Percentiles rank a stretch among this genome's conserved stretches.
Evolutionary conservation across 345 rosid genomes (phyloP).

Genomic region (Aegle marmelos): DNA sequence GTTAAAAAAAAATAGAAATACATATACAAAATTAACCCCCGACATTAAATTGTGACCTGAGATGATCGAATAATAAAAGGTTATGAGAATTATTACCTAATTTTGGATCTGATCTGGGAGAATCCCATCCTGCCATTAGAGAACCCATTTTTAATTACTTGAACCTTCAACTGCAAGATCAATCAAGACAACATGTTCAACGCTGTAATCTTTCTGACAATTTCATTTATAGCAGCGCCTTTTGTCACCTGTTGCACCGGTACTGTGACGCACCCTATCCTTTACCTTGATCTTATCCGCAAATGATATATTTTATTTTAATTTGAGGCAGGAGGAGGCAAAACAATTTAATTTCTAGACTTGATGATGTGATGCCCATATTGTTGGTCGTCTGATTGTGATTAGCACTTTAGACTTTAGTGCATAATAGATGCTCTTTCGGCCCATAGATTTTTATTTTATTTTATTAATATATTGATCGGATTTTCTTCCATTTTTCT

Average conservation of each 20-base stretch:
- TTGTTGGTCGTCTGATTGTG: not conserved
- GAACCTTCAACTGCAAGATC: not conserved
- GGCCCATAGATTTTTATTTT: too few species aligned
- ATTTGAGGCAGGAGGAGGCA: not conserved
- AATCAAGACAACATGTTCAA: not conserved
- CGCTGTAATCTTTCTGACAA: not conserved
- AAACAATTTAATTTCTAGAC: not conserved
- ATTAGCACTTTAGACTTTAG: not conserved
- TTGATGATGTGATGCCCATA: too few species aligned
- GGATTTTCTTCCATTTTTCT: too few species aligned
- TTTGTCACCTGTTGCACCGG: too few species aligned
- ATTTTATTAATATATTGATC: too few species aligned
- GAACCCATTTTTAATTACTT: constrained; percentile 64
- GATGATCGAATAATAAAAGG: not conserved
- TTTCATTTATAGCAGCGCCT: not conserved
- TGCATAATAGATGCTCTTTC: not conserved
- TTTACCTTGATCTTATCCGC: constrained; percentile 29
- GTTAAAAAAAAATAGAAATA: not conserved
- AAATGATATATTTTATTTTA: not conserved
- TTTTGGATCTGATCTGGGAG: constrained; percentile 43
- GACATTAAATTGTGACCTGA: not conserved
- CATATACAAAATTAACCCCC: not conserved
- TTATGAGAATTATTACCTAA: constrained; percentile 39
- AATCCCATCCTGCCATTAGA: constrained; percentile 96
- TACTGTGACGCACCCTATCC: not conserved